Evolutionary conservation across 1,284 basidiomycete species (phyloP).

Genomic region (Abortiporus biennis): DNA sequence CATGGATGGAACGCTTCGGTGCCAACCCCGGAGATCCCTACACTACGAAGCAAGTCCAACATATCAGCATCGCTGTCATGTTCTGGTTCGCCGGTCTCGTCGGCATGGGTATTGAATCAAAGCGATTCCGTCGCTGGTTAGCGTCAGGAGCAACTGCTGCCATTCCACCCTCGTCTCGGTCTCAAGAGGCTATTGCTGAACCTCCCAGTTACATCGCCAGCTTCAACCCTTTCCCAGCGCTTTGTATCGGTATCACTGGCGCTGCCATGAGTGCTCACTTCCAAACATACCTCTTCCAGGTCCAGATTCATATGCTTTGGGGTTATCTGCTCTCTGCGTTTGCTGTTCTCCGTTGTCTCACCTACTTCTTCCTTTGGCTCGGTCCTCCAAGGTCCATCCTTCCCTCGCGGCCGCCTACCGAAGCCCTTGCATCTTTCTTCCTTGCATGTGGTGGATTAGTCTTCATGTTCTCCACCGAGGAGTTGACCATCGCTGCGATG

Average conservation of each 20-base stretch:
- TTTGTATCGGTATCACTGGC: slow-evolving; percentile 92
- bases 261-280: slow-evolving; percentile 94
- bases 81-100: slow-evolving; percentile 93
- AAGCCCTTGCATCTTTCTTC: slow-evolving; percentile 85
- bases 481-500: slow-evolving; percentile 90
- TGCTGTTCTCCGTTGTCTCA: slow-evolving; percentile 72
- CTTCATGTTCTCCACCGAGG: slow-evolving; percentile 92
- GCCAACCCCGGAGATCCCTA: slow-evolving; percentile 77
- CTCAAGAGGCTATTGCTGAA: slow-evolving; percentile 43
- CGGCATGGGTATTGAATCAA: slow-evolving; percentile 88
- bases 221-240: slow-evolving; percentile 93
- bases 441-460: slow-evolving; percentile 84
- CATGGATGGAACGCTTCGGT: slow-evolving; percentile 96
- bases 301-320: slow-evolving; percentile 90
- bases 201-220: slow-evolving; percentile 72
- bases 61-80: slow-evolving; percentile 95
- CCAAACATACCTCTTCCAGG: slow-evolving; percentile 86
- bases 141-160: slow-evolving; percentile 49
- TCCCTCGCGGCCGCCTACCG: slow-evolving; percentile 92
- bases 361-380: slow-evolving; percentile 94
- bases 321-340: slow-evolving; percentile 86
- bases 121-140: slow-evolving; percentile 63
- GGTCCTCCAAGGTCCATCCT: slow-evolving; percentile 69
- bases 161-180: slow-evolving; percentile 27
- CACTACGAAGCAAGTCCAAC: slow-evolving; percentile 91